phyloP scores from a whole-genome alignment of 495 filamentous ascomycete species.

The Daldinia decipiens region DNA sequence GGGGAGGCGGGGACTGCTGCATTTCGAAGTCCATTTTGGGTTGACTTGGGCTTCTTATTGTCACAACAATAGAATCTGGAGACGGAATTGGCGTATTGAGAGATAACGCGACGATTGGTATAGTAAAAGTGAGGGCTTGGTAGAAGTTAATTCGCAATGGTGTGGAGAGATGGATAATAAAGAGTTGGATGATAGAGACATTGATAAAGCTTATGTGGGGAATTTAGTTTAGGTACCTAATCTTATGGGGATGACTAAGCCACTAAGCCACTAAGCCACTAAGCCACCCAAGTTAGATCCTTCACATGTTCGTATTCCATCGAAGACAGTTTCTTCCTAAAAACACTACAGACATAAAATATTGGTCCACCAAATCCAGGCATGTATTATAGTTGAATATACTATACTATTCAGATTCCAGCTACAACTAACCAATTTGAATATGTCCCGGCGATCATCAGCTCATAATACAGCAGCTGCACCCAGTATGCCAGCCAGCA shows the following conservation, averaged over 20 bases:
- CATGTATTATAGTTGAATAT: too few relatives aligned
- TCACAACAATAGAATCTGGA: not conserved
- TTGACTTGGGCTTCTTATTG: not conserved
- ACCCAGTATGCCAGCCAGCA: too few relatives aligned
- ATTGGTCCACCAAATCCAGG: too few relatives aligned
- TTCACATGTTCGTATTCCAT: too few relatives aligned
- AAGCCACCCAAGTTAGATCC: not conserved
- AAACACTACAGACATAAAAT: too few relatives aligned
- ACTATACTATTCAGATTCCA: too few relatives aligned
- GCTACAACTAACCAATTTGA: too few relatives aligned
- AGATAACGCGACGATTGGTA: not conserved
- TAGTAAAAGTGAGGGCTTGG: not conserved
- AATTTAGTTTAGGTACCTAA: too few relatives aligned
- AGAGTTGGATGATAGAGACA: not conserved
- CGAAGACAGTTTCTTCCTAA: too few relatives aligned
- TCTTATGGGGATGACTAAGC: constrained; percentile 8
- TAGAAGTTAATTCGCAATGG: not conserved
- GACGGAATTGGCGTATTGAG: not conserved
- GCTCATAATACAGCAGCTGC: too few relatives aligned
- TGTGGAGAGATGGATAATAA: not conserved
- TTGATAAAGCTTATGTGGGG: constrained; percentile 31
- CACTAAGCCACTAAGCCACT: constrained; percentile 7
- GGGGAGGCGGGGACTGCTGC: constrained; percentile 43
- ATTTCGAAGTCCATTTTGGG: constrained; percentile 38
- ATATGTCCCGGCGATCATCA: too few relatives aligned